A percentile compares a stretch with the other conserved stretches of the same genome.
These are phyloP conservation scores for Trypanosoma melophagium DNA, from an alignment of 208 protist species.

Conservation along the genomic window DNA sequence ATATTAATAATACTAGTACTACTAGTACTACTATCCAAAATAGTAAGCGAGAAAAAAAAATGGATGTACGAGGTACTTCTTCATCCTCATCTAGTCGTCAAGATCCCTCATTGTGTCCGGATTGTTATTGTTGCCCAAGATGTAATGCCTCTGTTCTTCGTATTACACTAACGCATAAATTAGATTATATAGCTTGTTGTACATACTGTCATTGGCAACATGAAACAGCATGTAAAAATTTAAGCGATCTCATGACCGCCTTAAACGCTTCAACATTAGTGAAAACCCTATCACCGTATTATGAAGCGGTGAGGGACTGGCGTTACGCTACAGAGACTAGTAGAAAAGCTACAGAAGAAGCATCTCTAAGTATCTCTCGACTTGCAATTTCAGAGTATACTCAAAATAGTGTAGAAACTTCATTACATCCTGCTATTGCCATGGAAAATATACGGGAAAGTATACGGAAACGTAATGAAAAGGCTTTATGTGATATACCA, in stretches of 20 bases:
- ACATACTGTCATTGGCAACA: slow-evolving; percentile 56
- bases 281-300: neutral
- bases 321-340: neutral
- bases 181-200: slow-evolving; percentile 49
- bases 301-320: slow-evolving; percentile 5
- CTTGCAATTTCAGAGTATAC: slow-evolving; percentile 3
- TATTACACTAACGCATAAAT: slow-evolving; percentile 12
- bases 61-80: neutral
- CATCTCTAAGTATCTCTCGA: slow-evolving; percentile 14
- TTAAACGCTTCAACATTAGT: neutral
- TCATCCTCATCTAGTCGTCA: neutral
- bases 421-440: slow-evolving; percentile 30
- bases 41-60: neutral
- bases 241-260: slow-evolving; percentile 10
- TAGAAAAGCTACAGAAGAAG: neutral
- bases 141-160: slow-evolving; percentile 30
- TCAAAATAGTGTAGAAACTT: neutral
- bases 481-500: slow-evolving; percentile 2
- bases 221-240: neutral
- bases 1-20: no score
- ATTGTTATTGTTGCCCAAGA: slow-evolving; percentile 60
- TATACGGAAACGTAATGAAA: slow-evolving; percentile 1
- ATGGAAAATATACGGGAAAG: slow-evolving; percentile 34
- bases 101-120: slow-evolving; percentile 29
- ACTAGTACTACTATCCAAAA: neutral